phyloP scores from a whole-genome alignment of 2,329 filamentous ascomycete species.

The Fusarium oligoseptatum region DNA sequence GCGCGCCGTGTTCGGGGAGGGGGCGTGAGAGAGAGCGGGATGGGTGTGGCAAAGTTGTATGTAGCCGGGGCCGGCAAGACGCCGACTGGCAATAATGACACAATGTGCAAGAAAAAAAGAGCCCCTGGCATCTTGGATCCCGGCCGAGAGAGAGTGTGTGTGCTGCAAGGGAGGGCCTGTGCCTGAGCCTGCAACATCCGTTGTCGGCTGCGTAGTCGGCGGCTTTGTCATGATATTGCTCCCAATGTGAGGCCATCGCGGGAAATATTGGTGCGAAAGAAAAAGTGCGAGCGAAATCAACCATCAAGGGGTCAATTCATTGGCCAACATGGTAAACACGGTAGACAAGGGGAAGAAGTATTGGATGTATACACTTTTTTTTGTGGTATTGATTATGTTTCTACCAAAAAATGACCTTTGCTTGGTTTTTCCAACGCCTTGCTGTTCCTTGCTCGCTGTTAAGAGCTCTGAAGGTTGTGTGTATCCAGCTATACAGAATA shows the following conservation, averaged over 20 bases:
- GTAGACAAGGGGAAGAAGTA: not conserved
- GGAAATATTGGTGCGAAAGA: not conserved
- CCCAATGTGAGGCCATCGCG: conserved; percentile 5
- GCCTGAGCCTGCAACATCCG: not conserved
- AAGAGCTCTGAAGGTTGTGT: conserved; percentile 34
- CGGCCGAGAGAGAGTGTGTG: not conserved
- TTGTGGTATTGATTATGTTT: conserved; percentile 33
- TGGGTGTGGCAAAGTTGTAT: not conserved
- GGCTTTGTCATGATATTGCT: conserved; percentile 13
- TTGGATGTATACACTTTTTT: conserved; percentile 31
- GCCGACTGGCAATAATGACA: conserved; percentile 23
- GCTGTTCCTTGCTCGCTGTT: conserved; percentile 44
- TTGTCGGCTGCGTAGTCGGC: conserved; percentile 11
- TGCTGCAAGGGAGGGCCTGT: not conserved
- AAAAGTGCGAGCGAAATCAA: not conserved
- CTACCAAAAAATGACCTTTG: conserved; percentile 28
- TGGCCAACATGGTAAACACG: not conserved
- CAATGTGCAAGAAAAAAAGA: not conserved
- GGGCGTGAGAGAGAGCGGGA: not conserved
- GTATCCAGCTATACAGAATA: conserved; percentile 37
- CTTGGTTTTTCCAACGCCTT: conserved; percentile 37
- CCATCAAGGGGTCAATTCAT: not conserved
- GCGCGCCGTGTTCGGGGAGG: conserved; percentile 4
- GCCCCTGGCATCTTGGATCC: conserved; percentile 1
- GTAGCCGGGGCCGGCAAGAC: conserved; percentile 37